These are phyloP conservation scores for Cajanus cajan DNA, from an alignment of 306 rosid species.

Conservation along the genomic window DNA sequence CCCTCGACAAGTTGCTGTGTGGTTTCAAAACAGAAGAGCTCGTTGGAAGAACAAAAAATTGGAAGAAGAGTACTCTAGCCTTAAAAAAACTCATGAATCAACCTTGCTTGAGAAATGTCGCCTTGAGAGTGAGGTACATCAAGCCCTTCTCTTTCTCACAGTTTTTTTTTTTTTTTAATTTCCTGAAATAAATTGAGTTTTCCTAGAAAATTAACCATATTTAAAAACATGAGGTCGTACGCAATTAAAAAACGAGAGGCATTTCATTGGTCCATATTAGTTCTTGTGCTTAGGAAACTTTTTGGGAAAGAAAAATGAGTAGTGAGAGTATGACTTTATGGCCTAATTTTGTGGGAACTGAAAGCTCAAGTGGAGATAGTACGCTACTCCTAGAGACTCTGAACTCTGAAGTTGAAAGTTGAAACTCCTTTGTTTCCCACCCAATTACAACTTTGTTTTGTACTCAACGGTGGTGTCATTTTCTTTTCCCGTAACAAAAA, in stretches of 20 bases:
- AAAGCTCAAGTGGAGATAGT: background rate
- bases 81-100: conserved; percentile 58
- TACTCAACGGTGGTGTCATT: conserved; percentile 2
- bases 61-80: conserved; percentile 70
- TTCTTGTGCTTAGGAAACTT: conserved; percentile 15
- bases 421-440: background rate
- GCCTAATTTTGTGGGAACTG: background rate
- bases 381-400: background rate
- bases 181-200: background rate
- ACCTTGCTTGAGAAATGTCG: conserved; percentile 57
- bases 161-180: background rate
- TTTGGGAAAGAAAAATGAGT: background rate
- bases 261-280: conserved; percentile 16
- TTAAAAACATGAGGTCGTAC: background rate
- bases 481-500: conserved; percentile 7
- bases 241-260: background rate
- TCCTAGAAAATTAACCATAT: conserved; percentile 1
- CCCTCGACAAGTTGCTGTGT: conserved; percentile 89
- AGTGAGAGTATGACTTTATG: background rate
- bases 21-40: conserved; percentile 95
- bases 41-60: conserved; percentile 96
- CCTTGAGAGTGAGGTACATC: conserved; percentile 74
- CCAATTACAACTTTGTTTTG: background rate
- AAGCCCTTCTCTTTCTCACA: background rate
- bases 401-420: background rate